A percentile compares a stretch with the other conserved stretches of the same genome.
phyloP scores from a whole-genome alignment of 345 rosid genomes.

The Acer yangbiense region DNA sequence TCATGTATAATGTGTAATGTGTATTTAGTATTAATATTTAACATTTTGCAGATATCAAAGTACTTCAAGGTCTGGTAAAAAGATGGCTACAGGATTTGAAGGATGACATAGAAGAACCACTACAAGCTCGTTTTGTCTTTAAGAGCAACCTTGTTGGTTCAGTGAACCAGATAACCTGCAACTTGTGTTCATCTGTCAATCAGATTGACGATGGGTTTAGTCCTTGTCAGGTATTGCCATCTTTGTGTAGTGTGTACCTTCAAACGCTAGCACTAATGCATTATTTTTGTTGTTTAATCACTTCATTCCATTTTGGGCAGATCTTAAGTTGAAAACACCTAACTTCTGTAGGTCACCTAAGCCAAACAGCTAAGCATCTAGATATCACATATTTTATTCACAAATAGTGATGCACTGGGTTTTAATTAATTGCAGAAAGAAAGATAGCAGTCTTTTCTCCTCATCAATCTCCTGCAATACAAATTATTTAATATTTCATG shows the following conservation, averaged over 20 bases:
- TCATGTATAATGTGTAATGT: background rate
- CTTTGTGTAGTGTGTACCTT: background rate
- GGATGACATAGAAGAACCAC: conserved; percentile 69
- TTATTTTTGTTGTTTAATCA: background rate
- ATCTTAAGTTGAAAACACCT: background rate
- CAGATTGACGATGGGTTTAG: conserved; percentile 61
- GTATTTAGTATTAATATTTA: conserved; percentile 5
- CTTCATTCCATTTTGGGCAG: background rate
- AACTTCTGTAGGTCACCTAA: background rate
- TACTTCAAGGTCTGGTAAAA: conserved; percentile 67
- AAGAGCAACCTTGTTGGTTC: conserved; percentile 53
- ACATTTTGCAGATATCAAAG: conserved; percentile 51
- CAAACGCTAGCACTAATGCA: background rate
- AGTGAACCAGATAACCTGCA: conserved; percentile 68
- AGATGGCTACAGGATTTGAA: conserved; percentile 75
- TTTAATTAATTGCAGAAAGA: background rate
- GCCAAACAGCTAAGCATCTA: conserved; percentile 4
- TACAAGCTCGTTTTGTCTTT: conserved; percentile 67
- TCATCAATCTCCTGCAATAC: background rate
- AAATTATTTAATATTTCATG: background rate
- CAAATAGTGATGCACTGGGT: background rate
- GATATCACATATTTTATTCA: background rate
- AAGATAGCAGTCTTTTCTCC: background rate
- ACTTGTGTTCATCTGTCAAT: conserved; percentile 47
- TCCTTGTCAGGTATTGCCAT: conserved; percentile 57